Conservation (phyloP, 306 rosid genomes). For the Lathyrus oleraceus region DNA sequence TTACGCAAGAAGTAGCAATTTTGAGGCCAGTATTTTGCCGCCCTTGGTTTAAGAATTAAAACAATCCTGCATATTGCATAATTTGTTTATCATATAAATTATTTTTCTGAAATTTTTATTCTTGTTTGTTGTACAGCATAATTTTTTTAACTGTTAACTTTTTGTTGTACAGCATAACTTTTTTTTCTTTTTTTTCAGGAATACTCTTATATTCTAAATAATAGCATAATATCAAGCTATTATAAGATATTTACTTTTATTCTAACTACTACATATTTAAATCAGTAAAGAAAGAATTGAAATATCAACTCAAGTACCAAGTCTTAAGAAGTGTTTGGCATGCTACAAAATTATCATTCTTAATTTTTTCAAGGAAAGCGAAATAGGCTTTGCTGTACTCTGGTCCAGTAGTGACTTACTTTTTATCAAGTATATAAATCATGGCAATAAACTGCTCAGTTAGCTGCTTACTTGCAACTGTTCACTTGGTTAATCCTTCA, state of each 20-base stretch:
- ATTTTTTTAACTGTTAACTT: neutral
- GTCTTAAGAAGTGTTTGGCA: conserved; percentile 9
- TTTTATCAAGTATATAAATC: neutral
- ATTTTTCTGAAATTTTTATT: conserved; percentile 3
- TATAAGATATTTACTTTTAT: neutral
- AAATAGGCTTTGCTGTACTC: neutral
- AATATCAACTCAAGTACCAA: conserved; percentile 24
- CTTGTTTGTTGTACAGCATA: neutral
- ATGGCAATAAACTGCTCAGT: conserved; percentile 2
- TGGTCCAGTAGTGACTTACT: neutral
- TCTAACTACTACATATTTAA: neutral
- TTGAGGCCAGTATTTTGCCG: conserved; percentile 56
- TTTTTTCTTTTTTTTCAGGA: conserved; percentile 10
- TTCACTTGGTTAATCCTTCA: conserved; percentile 11
- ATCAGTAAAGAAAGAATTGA: conserved; percentile 11
- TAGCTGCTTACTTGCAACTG: neutral
- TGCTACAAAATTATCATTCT: conserved; percentile 24
- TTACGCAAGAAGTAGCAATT: conserved; percentile 94
- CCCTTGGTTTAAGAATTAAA: conserved; percentile 18
- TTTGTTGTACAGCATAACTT: neutral
- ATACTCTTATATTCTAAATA: neutral
- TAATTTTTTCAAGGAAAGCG: conserved; percentile 18
- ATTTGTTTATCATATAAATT: conserved; percentile 19
- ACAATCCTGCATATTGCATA: conserved; percentile 18
- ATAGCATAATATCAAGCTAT: neutral